Evolutionary conservation across 2,329 filamentous ascomycete genomes (phyloP), one percentile per base, ranked within the genome.

Genomic region (Magnaporthales sp.): DNA sequence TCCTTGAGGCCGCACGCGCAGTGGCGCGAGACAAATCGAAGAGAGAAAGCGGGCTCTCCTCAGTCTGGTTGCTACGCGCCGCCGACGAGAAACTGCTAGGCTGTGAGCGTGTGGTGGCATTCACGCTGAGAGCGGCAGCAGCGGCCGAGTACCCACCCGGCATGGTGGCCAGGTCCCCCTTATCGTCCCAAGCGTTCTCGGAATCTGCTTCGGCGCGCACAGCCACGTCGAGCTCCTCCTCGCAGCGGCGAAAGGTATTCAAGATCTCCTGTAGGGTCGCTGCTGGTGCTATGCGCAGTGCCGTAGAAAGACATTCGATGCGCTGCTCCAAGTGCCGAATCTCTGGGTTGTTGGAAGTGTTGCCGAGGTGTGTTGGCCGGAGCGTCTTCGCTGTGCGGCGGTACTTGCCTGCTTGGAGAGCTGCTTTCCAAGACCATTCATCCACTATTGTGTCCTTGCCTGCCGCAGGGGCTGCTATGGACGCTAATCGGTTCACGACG

Each of bases 281-380:
- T 0, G 87, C 78, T 1, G 91, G 92, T 0, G 91, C 91, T 64
- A 93, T 84, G 9, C 91, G 84, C 22, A 95, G 81, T 1, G 92
- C 90, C 13, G 90, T 88, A 1, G 90, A 88, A 2, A 96, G 80
- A 51, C 93, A 90, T 72, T 94, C 92, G 74, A 93, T 91, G 26
- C 91, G 86, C 74, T 94, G 91, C 72, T 94, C 90, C 0, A 95
- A 80, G 70, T 91, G 88, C 31, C 91, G 85, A 65, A 95, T 84
- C 67, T 87, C 80, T 29, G 81, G 78, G 75, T 88, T 84, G 71
- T 84, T 83, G 72, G 80, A 86, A 19, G 84, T 80, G 32, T 86
- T 87, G 61, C 87, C 83, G 26, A 88, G 77, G 5, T 58, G 30
- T 27, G 64, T 60, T 4, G 86, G 85, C 29, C 80, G 82, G 26